These are phyloP conservation scores for Quercus dentata DNA, from an alignment of 306 rosid genomes.

Conservation along the genomic window DNA sequence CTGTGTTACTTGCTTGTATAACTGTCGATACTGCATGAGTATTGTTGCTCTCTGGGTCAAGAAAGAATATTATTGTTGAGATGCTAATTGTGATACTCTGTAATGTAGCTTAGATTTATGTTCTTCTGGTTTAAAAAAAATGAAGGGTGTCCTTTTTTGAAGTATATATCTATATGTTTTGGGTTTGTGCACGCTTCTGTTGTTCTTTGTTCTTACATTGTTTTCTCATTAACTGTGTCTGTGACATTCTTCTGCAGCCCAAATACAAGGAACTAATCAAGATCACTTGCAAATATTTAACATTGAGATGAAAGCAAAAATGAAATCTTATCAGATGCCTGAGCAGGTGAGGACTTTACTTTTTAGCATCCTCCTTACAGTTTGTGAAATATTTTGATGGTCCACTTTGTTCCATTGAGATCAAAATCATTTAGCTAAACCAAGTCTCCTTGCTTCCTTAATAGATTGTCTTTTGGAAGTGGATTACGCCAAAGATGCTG, in stretches of 20 bases:
- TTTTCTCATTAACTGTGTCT: conserved; percentile 12
- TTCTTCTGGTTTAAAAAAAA: neutral
- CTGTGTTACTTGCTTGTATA: neutral
- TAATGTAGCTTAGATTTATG: neutral
- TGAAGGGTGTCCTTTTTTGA: no score
- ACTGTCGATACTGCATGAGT: neutral
- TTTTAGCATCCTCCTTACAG: neutral
- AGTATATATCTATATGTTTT: neutral
- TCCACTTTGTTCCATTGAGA: neutral
- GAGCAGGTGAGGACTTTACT: conserved; percentile 71
- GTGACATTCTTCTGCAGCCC: conserved; percentile 54
- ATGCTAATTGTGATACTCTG: neutral
- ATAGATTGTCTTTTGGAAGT: conserved; percentile 97
- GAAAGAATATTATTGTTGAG: neutral
- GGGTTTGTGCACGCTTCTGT: conserved; percentile 7
- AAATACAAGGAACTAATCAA: conserved; percentile 96
- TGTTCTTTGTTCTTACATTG: conserved; percentile 14
- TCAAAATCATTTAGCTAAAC: conserved; percentile 14
- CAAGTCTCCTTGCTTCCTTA: conserved; percentile 15
- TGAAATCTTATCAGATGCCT: conserved; percentile 94
- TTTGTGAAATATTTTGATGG: neutral
- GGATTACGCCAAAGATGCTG: conserved; percentile 90
- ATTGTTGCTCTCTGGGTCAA: neutral
- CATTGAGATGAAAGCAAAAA: conserved; percentile 91
- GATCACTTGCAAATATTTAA: conserved; percentile 97